Conservation (phyloP, 2,329 filamentous ascomycete species). For the Fusarium brachygibbosum region DNA sequence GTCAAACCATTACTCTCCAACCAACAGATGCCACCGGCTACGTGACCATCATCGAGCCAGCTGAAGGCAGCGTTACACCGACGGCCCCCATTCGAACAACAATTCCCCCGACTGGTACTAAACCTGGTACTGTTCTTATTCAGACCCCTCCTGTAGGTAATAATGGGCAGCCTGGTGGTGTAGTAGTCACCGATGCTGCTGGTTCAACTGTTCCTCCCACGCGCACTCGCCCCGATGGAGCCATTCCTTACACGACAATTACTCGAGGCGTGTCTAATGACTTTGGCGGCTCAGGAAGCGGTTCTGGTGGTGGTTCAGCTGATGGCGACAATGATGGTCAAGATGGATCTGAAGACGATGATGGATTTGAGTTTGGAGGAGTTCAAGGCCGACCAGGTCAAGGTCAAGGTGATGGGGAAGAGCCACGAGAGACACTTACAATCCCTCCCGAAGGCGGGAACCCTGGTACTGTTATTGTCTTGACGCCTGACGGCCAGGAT, state of each 20-base stretch:
- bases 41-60: constrained; percentile 42
- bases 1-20: constrained; percentile 34
- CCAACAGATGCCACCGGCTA: constrained; percentile 24
- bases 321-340: background rate
- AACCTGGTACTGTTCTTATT: constrained; percentile 40
- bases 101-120: constrained; percentile 38
- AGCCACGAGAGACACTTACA: constrained; percentile 15
- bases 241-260: constrained; percentile 26
- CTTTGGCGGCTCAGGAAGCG: background rate
- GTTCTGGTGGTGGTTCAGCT: background rate
- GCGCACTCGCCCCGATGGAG: background rate
- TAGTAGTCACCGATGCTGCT: background rate
- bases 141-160: constrained; percentile 31
- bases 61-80: constrained; percentile 11
- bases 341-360: background rate
- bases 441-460: constrained; percentile 28
- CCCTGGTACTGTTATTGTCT: constrained; percentile 27
- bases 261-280: constrained; percentile 10
- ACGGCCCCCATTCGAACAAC: constrained; percentile 38
- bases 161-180: background rate
- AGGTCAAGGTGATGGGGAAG: background rate
- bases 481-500: background rate
- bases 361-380: background rate
- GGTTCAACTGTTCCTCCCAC: background rate
- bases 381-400: constrained; percentile 1